Conservation (phyloP, 805 yeast genomes). For the Saccharomycopsis capsularis region DNA sequence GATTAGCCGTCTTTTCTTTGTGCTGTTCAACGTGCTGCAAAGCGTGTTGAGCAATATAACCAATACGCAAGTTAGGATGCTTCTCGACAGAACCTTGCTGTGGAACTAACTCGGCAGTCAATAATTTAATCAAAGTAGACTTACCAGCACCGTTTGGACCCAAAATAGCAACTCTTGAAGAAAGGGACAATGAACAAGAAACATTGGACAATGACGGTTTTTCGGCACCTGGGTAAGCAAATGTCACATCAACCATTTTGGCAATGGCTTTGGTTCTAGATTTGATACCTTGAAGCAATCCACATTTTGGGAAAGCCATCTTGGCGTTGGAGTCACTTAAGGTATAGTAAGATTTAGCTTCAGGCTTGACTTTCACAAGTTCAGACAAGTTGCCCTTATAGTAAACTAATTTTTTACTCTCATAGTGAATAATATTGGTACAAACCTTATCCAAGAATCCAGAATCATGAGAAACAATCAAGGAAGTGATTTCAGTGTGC, state of each 20-base stretch:
- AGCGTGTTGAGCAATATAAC: slow-evolving; percentile 98
- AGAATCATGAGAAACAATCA: slow-evolving; percentile 96
- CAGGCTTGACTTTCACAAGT: slow-evolving; percentile 88
- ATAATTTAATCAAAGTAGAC: slow-evolving; percentile 85
- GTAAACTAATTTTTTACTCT: slow-evolving; percentile 87
- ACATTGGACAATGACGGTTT: slow-evolving; percentile 76
- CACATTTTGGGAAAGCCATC: slow-evolving; percentile 99
- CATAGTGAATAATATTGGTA: slow-evolving; percentile 95
- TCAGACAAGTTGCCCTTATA: slow-evolving; percentile 94
- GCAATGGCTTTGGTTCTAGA: slow-evolving; percentile 93
- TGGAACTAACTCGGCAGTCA: slow-evolving; percentile 90
- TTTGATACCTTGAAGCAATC: slow-evolving; percentile 93
- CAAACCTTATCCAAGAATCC: slow-evolving; percentile 94
- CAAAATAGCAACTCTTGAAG: slow-evolving; percentile 94
- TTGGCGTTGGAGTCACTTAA: slow-evolving; percentile 86
- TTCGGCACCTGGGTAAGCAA: slow-evolving; percentile 81
- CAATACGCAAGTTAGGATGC: slow-evolving; percentile 96
- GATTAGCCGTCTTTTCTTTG: slow-evolving; percentile 96
- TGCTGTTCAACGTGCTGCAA: slow-evolving; percentile 95
- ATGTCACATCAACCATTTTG: slow-evolving; percentile 76
- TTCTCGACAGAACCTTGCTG: slow-evolving; percentile 86
- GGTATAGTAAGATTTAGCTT: slow-evolving; percentile 93
- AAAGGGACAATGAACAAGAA: slow-evolving; percentile 83
- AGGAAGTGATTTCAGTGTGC: slow-evolving; percentile 83
- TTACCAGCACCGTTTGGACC: slow-evolving; percentile 99